A percentile compares a stretch with the other conserved stretches of the same genome.
These are phyloP conservation scores for Atkinsonella texensis DNA, from an alignment of 2,329 filamentous ascomycete species.

Conservation along the genomic window DNA sequence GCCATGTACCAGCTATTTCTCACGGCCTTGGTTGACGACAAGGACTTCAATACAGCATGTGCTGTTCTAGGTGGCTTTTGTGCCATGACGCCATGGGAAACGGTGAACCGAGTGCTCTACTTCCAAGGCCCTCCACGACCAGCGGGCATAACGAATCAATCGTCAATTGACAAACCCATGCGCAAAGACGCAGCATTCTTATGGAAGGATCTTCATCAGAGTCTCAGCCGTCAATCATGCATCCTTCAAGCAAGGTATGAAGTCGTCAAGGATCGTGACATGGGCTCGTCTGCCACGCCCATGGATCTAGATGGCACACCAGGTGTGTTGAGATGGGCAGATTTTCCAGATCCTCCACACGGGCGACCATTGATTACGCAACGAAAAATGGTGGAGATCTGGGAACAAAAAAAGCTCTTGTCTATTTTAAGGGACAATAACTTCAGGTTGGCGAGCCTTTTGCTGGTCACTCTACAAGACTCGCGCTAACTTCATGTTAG, in stretches of 20 bases:
- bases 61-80: conserved; percentile 45
- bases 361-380: conserved; percentile 35
- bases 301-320: conserved; percentile 29
- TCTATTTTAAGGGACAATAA: conserved; percentile 39
- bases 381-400: conserved; percentile 45
- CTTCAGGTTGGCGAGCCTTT: conserved; percentile 28
- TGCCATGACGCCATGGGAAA: conserved; percentile 40
- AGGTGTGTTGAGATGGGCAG: conserved; percentile 44
- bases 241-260: conserved; percentile 44
- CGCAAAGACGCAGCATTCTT: conserved; percentile 24
- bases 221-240: conserved; percentile 44
- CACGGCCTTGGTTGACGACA: conserved; percentile 37
- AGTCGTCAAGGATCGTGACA: conserved; percentile 33
- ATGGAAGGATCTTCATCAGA: conserved; percentile 44
- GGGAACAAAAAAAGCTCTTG: conserved; percentile 35
- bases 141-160: conserved; percentile 31
- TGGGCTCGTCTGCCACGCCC: conserved; percentile 24
- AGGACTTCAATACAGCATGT: conserved; percentile 35
- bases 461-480: conserved; percentile 5
- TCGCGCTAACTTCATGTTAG: conserved; percentile 19
- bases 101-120: conserved; percentile 39
- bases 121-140: conserved; percentile 37
- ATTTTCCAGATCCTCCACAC: conserved; percentile 45
- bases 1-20: conserved; percentile 49
- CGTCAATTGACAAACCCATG: conserved; percentile 25